Evolutionary conservation across 306 rosid genomes (phyloP), one percentile per base, ranked within the genome.

Genomic region (Ormosia semicastrata): DNA sequence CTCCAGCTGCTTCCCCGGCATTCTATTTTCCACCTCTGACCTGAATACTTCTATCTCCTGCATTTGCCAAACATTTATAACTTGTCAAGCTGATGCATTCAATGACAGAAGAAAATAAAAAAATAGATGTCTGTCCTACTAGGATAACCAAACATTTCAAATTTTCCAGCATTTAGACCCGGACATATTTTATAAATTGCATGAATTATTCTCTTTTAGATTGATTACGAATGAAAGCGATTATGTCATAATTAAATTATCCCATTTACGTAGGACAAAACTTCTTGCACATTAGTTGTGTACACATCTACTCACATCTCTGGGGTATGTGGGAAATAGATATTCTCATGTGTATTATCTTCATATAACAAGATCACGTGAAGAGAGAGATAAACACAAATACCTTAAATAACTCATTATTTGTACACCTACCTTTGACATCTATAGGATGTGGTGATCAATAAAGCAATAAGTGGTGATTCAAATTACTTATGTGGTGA

Each of bases 31-130:
- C 37, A 95, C 93, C 79, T 95, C 99, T 65, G 92, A 83, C 76
- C 99, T 92, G 86, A 95, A 95, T 82, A 88, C 97, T 90, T 95
- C 97, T 8, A 90, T 80, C 5, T 98, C 99, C 99, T 95, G 87
- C 85, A 85, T 65, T 84, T 77, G 14, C 14, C 77, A 71, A 66
- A 47, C 57, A 60, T 7, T 18, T 44, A 12, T 54, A 40, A 81
- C 8, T 63, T 34, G 39, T 6, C 30, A 30, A 33, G 13, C 32
- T 52, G 12, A 64, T 53, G 41, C 62, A 56, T 46, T 41, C 14
- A 67, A 34, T 36, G 24, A 81, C 14, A 36, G 8, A 6, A 43
- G 41, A 6, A 7, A 41, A 41, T 6, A 0, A 41, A 41, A 0
- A 79, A 30, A 57, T 64, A 6, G 24, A 17, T 33, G 13, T 33